A percentile compares a stretch with the other conserved stretches of the same genome.
phyloP scores from a whole-genome alignment of 2,329 filamentous ascomycete genomes.

The Didymella glomerata region DNA sequence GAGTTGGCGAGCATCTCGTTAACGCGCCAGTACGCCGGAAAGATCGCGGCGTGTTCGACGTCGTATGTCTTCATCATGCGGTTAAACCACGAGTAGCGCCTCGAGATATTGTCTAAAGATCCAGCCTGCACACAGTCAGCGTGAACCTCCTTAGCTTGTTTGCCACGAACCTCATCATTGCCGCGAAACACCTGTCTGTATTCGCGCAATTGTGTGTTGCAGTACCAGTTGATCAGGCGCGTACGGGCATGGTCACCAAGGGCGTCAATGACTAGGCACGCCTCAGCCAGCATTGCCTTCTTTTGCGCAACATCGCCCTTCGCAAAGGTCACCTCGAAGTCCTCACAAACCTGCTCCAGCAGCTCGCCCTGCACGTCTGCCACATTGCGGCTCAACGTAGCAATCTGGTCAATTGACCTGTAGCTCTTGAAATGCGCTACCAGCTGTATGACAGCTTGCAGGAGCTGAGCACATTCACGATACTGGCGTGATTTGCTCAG shows the following conservation, averaged over 20 bases:
- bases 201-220: slow-evolving; percentile 94
- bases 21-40: slow-evolving; percentile 87
- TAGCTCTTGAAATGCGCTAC: slow-evolving; percentile 99
- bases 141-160: slow-evolving; percentile 1
- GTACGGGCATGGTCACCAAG: slow-evolving; percentile 85
- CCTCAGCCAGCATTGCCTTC: slow-evolving; percentile 78
- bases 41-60: slow-evolving; percentile 87
- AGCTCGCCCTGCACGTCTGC: slow-evolving; percentile 91
- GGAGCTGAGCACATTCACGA: slow-evolving; percentile 88
- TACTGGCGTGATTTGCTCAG: slow-evolving; percentile 89
- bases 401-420: slow-evolving; percentile 96
- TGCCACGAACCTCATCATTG: slow-evolving; percentile 74
- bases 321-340: slow-evolving; percentile 94
- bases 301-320: slow-evolving; percentile 80
- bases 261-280: slow-evolving; percentile 93
- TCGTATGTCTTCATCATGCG: slow-evolving; percentile 96
- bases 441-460: slow-evolving; percentile 95
- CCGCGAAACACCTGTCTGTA: slow-evolving; percentile 95
- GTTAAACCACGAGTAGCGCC: slow-evolving; percentile 95
- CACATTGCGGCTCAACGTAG: slow-evolving; percentile 88
- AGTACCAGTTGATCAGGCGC: slow-evolving; percentile 92
- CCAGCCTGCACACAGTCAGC: slow-evolving; percentile 66
- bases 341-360: slow-evolving; percentile 97
- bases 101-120: slow-evolving; percentile 93
- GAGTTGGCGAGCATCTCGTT: slow-evolving; percentile 88